Conservation (phyloP, 1,284 basidiomycete species). For the Trichosporon sp. region DNA sequence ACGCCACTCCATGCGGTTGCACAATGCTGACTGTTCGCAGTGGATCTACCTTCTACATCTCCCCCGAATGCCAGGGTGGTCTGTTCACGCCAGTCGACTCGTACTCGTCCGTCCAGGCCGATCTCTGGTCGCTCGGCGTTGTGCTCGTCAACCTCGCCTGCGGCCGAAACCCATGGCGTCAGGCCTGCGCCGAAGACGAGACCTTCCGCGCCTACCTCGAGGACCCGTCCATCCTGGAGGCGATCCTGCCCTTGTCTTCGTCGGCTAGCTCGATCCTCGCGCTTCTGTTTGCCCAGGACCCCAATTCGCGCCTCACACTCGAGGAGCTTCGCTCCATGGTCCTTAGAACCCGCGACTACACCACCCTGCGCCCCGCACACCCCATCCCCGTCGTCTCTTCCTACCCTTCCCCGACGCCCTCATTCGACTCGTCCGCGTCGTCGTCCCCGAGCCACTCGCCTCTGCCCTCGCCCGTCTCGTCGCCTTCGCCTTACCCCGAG, state of each 20-base stretch:
- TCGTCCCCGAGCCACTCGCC: background rate
- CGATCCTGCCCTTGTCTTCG: conserved; percentile 60
- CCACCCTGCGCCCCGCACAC: conserved; percentile 34
- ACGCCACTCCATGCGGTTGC: background rate
- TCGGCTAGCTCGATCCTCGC: conserved; percentile 53
- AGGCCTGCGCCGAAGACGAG: conserved; percentile 64
- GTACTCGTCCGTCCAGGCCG: conserved; percentile 70
- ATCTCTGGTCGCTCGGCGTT: conserved; percentile 93
- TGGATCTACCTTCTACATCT: conserved; percentile 82
- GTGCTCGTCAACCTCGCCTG: conserved; percentile 84
- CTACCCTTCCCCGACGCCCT: background rate
- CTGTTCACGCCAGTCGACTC: conserved; percentile 50
- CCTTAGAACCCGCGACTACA: conserved; percentile 60
- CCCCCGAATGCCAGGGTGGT: conserved; percentile 82
- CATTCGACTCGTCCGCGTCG: background rate
- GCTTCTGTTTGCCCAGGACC: conserved; percentile 57
- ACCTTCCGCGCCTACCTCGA: conserved; percentile 65
- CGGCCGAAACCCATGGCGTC: conserved; percentile 80
- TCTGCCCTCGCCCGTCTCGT: background rate
- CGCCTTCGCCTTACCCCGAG: background rate
- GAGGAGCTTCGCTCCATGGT: conserved; percentile 59
- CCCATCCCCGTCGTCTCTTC: background rate
- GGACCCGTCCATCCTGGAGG: conserved; percentile 63
- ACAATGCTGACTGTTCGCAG: conserved; percentile 38
- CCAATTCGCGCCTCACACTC: conserved; percentile 56